phyloP scores from a whole-genome alignment of 768 basidiomycete species.

The Tulasnella sp. region DNA sequence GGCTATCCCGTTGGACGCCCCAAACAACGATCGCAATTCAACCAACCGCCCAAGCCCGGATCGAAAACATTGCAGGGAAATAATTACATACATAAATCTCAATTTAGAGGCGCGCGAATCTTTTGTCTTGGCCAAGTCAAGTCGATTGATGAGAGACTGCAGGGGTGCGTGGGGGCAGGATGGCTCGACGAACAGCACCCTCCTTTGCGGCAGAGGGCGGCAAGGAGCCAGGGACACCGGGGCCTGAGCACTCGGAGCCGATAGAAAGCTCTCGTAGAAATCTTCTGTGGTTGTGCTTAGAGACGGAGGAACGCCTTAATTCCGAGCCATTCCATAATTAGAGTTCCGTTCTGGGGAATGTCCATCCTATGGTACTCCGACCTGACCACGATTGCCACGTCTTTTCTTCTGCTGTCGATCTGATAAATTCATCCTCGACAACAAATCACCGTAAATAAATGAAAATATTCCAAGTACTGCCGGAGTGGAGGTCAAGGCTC shows the following conservation, averaged over 20 bases:
- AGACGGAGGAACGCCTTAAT: background rate
- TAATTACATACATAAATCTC: background rate
- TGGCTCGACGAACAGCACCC: background rate
- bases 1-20: background rate
- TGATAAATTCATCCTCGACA: background rate
- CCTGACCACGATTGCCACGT: background rate
- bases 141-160: background rate
- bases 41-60: background rate
- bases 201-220: background rate
- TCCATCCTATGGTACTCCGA: conserved; percentile 11
- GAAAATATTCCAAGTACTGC: background rate
- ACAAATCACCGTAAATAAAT: background rate
- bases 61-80: background rate
- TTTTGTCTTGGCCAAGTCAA: background rate
- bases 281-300: background rate
- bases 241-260: background rate
- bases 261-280: background rate
- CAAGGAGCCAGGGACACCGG: background rate
- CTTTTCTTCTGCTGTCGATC: background rate
- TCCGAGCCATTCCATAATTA: background rate
- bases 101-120: background rate
- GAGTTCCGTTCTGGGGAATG: background rate
- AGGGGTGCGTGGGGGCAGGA: background rate
- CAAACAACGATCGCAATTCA: background rate
- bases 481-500: background rate